Base-by-base conservation (phyloP, 202 grass and related monocot species). In the Setaria italica region DNA sequence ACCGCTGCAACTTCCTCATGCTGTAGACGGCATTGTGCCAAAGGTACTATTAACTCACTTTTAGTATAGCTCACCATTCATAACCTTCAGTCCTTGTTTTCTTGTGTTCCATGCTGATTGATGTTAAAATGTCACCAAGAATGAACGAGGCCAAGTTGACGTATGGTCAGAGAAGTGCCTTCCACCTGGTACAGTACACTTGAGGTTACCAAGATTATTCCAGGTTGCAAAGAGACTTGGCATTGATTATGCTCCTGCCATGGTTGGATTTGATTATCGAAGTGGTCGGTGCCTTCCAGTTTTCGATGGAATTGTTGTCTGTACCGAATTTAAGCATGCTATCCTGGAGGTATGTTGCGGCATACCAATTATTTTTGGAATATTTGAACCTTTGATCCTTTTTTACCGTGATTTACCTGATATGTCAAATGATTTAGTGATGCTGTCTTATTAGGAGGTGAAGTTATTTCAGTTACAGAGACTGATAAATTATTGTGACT, bases 141-240 rank as follows among this genome's bases (percentile, higher is more conserved):
- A 96, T 87, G 96, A 96, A 76, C 90, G 87, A 39, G 93, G 96
- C 41, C 94, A 99, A 95, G 91, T 99, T 70, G 93, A 99, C 46
- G 88, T 92, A 74, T 99, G 96, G 96, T 99, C 96, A 87, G 96
- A 96, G 77, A 99, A 94, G 70, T 99, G 96, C 65, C 87, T 99
- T 62, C 96, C 93, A 62, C 91, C 96, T 80, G 96, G 96, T 66
- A 96, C 96, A 5, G 80, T 87, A 80, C 96, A 99, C 84, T 89
- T 99, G 90, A 96, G 87, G 66, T 77, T 96, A 75, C 93, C 96
- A 29, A 99, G 93, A 90, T 51, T 92, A 82, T 88, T 90, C 88
- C 96, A 85, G 53, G 90, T 99, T 77, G 93, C 87, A 76, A 99
- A 87, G 91, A 96, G 91, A 82, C 83, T 99, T 75, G 88, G 90